Conservation (phyloP, 805 yeast species). For the Blastobotrys robertii region DNA sequence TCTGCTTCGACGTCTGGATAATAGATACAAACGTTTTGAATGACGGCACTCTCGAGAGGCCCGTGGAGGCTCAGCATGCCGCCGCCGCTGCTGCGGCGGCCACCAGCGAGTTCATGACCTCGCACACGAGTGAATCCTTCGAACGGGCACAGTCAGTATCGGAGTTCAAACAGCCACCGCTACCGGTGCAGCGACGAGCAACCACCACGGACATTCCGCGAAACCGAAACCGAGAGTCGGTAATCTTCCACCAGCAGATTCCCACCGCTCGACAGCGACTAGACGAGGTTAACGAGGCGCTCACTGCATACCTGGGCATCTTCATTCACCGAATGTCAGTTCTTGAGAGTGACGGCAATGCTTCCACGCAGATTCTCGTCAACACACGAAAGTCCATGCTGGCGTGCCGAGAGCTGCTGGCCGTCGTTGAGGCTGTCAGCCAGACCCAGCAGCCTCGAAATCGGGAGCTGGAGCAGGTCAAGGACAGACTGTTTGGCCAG, state of each 20-base stretch:
- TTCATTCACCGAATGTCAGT: conserved; percentile 23
- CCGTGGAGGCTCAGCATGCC: too few species aligned
- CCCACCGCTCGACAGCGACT: conserved; percentile 26
- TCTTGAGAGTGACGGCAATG: conserved; percentile 22
- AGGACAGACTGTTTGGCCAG: conserved; percentile 26
- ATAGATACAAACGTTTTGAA: conserved; percentile 13
- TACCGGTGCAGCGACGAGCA: not conserved
- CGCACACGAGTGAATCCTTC: too few species aligned
- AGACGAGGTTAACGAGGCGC: conserved; percentile 28
- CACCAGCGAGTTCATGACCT: too few species aligned
- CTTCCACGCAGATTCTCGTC: conserved; percentile 25
- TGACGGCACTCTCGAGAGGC: not conserved
- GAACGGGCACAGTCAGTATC: too few species aligned
- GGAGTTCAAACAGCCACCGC: not conserved
- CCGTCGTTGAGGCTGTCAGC: conserved; percentile 26
- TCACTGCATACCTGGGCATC: conserved; percentile 26
- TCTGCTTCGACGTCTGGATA: conserved; percentile 24
- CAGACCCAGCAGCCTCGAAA: conserved; percentile 19
- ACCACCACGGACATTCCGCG: not conserved
- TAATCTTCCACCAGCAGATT: conserved; percentile 16
- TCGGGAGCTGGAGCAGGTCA: conserved; percentile 24
- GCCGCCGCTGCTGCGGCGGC: too few species aligned
- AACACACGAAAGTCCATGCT: conserved; percentile 31
- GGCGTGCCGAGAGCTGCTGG: conserved; percentile 31
- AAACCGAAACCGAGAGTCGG: conserved; percentile 15